These are phyloP conservation scores for Xylaria sp. DNA, from an alignment of 2,329 filamentous ascomycete species.

Conservation along the genomic window DNA sequence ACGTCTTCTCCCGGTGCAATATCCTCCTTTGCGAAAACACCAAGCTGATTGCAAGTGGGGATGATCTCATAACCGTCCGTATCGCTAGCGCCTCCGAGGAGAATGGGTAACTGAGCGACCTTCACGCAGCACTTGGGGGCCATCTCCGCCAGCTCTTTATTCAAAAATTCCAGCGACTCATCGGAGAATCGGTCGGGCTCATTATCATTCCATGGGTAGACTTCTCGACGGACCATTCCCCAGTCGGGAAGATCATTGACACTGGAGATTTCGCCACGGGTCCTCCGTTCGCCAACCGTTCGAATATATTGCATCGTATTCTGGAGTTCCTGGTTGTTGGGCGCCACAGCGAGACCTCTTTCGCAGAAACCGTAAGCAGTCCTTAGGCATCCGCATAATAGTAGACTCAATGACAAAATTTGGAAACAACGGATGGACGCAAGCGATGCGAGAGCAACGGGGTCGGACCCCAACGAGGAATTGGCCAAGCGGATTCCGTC, in stretches of 20 bases:
- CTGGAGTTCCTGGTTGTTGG: constrained; percentile 65
- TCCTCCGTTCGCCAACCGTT: constrained; percentile 60
- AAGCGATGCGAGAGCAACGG: constrained; percentile 57
- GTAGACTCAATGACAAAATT: constrained; percentile 65
- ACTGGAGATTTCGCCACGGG: constrained; percentile 59
- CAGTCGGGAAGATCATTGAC: constrained; percentile 71
- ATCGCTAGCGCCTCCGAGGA: constrained; percentile 67
- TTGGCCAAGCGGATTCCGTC: constrained; percentile 49
- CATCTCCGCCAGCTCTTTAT: constrained; percentile 72
- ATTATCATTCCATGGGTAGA: constrained; percentile 75
- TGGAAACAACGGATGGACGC: constrained; percentile 69
- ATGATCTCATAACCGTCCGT: constrained; percentile 61
- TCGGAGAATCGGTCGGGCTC: constrained; percentile 77
- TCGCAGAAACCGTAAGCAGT: constrained; percentile 74
- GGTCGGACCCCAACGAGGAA: constrained; percentile 50
- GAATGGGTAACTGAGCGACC: constrained; percentile 77
- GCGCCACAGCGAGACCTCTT: constrained; percentile 66
- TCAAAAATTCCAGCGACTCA: constrained; percentile 76
- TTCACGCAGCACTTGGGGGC: constrained; percentile 86
- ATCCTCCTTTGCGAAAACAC: constrained; percentile 87
- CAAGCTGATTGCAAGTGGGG: constrained; percentile 78
- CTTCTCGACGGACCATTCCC: constrained; percentile 74
- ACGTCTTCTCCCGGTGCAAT: constrained; percentile 80
- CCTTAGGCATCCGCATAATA: constrained; percentile 74
- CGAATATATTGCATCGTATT: constrained; percentile 65